Percentiles rank a stretch among this genome's conserved stretches.
Conservation (phyloP, 1,139 yeast genomes). For the Lodderomyces pseudojiufengensis region DNA sequence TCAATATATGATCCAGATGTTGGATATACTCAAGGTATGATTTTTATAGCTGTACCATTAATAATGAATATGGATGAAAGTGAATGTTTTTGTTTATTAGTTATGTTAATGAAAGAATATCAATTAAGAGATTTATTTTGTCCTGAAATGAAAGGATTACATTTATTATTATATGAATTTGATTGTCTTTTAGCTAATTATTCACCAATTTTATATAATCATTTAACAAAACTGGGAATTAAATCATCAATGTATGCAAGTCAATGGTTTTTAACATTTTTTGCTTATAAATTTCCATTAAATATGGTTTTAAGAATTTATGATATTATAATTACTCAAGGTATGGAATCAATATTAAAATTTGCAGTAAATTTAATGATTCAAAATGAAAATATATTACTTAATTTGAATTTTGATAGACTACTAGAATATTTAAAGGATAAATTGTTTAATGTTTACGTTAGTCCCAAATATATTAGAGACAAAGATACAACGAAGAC, state of each 20-base stretch:
- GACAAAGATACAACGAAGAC: slow-evolving; percentile 1
- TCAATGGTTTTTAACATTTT: slow-evolving; percentile 93
- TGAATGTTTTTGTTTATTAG: slow-evolving; percentile 81
- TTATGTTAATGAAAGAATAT: slow-evolving; percentile 80
- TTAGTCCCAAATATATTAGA: slow-evolving; percentile 37
- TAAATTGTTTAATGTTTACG: slow-evolving; percentile 67
- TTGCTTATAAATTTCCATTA: slow-evolving; percentile 89
- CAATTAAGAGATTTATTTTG: slow-evolving; percentile 70
- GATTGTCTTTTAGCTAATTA: slow-evolving; percentile 75
- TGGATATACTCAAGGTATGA: slow-evolving; percentile 98
- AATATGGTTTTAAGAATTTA: slow-evolving; percentile 77
- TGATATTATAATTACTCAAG: slow-evolving; percentile 85
- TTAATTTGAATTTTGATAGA: slow-evolving; percentile 67
- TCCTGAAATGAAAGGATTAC: slow-evolving; percentile 93
- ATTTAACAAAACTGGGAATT: slow-evolving; percentile 79
- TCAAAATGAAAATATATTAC: slow-evolving; percentile 56
- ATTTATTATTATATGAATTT: slow-evolving; percentile 78
- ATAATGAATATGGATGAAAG: slow-evolving; percentile 76
- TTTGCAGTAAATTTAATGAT: slow-evolving; percentile 77
- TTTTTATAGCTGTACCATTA: slow-evolving; percentile 82
- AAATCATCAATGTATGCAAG: slow-evolving; percentile 91
- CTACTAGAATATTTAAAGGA: slow-evolving; percentile 75
- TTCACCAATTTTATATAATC: slow-evolving; percentile 67
- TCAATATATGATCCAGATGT: slow-evolving; percentile 86
- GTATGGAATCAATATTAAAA: slow-evolving; percentile 75